Base-by-base conservation (phyloP, 768 basidiomycete species). In the Hygrophoropsis aurantiaca region DNA sequence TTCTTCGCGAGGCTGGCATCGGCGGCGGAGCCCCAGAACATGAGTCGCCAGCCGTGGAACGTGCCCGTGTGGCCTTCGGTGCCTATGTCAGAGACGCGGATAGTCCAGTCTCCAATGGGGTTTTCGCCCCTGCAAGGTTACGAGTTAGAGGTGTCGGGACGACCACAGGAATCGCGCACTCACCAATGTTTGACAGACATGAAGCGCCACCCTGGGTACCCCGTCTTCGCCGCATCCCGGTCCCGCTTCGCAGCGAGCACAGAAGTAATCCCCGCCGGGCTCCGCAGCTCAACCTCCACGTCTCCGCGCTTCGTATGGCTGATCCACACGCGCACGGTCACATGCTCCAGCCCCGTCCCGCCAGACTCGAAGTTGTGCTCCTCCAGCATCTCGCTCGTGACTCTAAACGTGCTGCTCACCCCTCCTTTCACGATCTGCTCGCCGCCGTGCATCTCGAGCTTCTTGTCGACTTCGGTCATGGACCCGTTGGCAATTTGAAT, bases 151-250 rank as follows among this genome's bases (percentile, higher is more conserved):
- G 25, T 8, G 44, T 44, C 66, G 19, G n/a, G n/a, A n/a, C n/a
- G n/a, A n/a, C n/a, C n/a, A n/a, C n/a, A 30, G 27, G 15, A 11
- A 18, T 26, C 7, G 10, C 7, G 38, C 13, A 68, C 82, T 64
- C 48, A 94, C 95, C 97, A 99, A 60, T 99, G 97, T 67, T 99
- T 99, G 46, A 98, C 80, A 25, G 83, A 82, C 94, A 97, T 98
- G 64, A 99, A 99, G n/a, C 79, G 85, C 97, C 97, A 99, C 1
- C 91, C 94, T n/a, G 81, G 81, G 64, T 78, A 95, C 8, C 97
- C 95, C 8, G 74, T 76, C 4, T 58, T 64, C 15, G 78, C 84
- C 30, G 62, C 63, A 61, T 99, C 97, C 11, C 73, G 73, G 26
- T 72, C 58, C 51, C 97, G 80, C 47, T 74, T 75, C 16, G 82